Evolutionary conservation across 2,329 filamentous ascomycete species (phyloP).

Genomic region (Aspergillus sp.): DNA sequence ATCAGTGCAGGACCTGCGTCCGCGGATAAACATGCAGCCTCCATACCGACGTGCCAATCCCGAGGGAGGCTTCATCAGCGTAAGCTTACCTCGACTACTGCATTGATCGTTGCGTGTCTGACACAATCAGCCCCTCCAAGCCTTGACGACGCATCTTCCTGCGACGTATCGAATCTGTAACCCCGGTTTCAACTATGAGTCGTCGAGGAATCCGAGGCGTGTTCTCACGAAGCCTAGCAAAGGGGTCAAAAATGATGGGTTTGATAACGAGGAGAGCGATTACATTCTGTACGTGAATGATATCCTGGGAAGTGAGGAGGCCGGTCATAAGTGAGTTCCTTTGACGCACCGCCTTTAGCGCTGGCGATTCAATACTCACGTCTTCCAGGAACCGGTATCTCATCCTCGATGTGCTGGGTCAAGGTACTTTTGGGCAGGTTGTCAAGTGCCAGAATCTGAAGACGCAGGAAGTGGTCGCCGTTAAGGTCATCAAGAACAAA

Average conservation of each 20-base stretch:
- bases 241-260: slow-evolving; percentile 96
- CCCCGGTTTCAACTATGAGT: slow-evolving; percentile 97
- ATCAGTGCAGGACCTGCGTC: slow-evolving; percentile 70
- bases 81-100: slow-evolving; percentile 47
- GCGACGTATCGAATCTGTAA: slow-evolving; percentile 98
- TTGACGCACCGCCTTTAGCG: background rate
- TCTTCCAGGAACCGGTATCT: slow-evolving; percentile 79
- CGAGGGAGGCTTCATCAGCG: slow-evolving; percentile 96
- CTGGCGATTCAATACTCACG: slow-evolving; percentile 11
- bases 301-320: slow-evolving; percentile 95
- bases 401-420: slow-evolving; percentile 93
- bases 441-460: slow-evolving; percentile 99
- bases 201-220: slow-evolving; percentile 89
- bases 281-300: slow-evolving; percentile 99
- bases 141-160: slow-evolving; percentile 86
- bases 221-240: slow-evolving; percentile 98
- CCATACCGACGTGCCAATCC: slow-evolving; percentile 91
- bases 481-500: slow-evolving; percentile 98
- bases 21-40: slow-evolving; percentile 82
- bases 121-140: slow-evolving; percentile 76
- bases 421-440: slow-evolving; percentile 97
- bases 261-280: slow-evolving; percentile 98
- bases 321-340: slow-evolving; percentile 80
- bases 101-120: slow-evolving; percentile 9
- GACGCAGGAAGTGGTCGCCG: slow-evolving; percentile 96